Base-by-base conservation (phyloP, 495 filamentous ascomycete genomes). In the Aeminium ludgeri region DNA sequence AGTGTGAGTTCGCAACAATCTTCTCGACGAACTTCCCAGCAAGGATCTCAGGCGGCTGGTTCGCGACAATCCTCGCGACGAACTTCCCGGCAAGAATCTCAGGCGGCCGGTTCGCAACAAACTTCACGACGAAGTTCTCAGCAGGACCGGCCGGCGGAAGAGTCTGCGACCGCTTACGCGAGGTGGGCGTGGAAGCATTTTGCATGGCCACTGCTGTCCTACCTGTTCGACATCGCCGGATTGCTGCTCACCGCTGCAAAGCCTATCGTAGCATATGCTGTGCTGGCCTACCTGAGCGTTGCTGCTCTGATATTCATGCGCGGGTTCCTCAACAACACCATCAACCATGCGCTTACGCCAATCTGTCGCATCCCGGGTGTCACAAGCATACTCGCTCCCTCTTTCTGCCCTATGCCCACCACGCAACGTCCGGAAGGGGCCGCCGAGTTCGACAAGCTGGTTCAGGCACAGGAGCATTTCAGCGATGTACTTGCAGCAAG, bases 371-470 rank as follows among this genome's bases (percentile, higher is more conserved):
- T 85, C 1, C 79, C 80, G 0, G 75, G 74, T 6, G 62, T 57
- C 11, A 71, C 70, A 1, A 54, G 33, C n/a, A 41, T 68, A 12
- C 47, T 82, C 7, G 56, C 66, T 41, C 55, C 80, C 5, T 69
- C 76, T 12, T 73, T 81, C 47, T 84, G 78, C 45, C 59, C 57
- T 5, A 28, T 42, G 16, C 4, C 30, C 13, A 27, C 16, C 15
- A 19, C 32, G 11, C 15, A 38, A 2, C 34, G 39, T 11, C 10
- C 40, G 25, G 27, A 36, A 15, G 50, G 51, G 12, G 52, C 55
- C 3, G 62, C 76, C 13, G 70, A 78, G 40, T 85, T 83, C 42
- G 73, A 78, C 30, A 62, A 71, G 41, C 60, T 85, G 17, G 74
- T 83, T 58, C 63, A 64, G 7, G 65, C 78, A 3, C 80, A 86